A percentile compares a stretch with the other conserved stretches of the same genome.
Conservation (phyloP, 805 yeast genomes). For the Zygoascus biomembranicola region DNA sequence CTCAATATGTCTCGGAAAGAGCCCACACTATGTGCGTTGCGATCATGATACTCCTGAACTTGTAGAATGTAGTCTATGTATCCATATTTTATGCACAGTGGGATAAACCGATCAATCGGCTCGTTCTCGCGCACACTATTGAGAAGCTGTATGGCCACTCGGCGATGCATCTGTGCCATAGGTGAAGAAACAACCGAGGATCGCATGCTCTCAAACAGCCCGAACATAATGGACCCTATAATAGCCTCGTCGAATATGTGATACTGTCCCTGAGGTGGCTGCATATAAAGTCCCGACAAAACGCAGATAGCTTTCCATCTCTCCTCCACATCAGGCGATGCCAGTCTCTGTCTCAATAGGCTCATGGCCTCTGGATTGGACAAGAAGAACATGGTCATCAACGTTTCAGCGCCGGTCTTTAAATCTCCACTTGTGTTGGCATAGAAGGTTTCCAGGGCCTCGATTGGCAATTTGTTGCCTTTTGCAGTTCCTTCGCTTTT, state of each 20-base stretch:
- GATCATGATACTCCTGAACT: background rate
- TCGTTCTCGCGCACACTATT: background rate
- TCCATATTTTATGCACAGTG: background rate
- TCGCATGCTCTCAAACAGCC: background rate
- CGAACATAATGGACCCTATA: background rate
- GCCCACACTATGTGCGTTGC: no score
- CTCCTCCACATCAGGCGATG: background rate
- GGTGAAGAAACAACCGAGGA: background rate
- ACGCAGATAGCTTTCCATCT: conserved; percentile 5
- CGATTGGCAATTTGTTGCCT: conserved; percentile 5
- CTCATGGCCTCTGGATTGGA: conserved; percentile 2
- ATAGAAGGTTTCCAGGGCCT: conserved; percentile 12
- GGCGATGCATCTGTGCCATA: background rate
- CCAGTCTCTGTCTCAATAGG: conserved; percentile 1
- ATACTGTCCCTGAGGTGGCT: background rate
- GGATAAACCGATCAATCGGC: background rate
- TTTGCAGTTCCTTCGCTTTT: background rate
- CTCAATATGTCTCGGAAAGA: no score
- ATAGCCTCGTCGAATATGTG: background rate
- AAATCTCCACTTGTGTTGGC: conserved; percentile 10
- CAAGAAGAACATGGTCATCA: conserved; percentile 4
- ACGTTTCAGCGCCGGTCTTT: conserved; percentile 1
- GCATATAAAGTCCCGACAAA: background rate
- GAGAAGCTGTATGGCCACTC: background rate
- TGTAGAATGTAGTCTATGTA: background rate